Conservation (phyloP, 1,284 basidiomycete species). For the Puccinia polysora region DNA sequence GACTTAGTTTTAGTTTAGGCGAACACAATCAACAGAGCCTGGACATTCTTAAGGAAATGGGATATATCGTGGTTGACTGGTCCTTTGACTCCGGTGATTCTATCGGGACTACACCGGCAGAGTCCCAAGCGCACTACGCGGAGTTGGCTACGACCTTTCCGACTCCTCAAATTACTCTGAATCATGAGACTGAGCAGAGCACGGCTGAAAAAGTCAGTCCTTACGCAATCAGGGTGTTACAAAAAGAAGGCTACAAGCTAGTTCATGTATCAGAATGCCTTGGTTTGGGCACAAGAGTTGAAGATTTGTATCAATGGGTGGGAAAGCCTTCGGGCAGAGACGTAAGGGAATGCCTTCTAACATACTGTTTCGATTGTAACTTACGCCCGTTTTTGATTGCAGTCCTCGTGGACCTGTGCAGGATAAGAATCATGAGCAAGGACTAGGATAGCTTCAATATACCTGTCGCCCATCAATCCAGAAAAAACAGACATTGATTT, state of each 20-base stretch:
- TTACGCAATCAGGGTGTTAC: conserved; percentile 13
- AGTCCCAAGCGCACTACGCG: conserved; percentile 7
- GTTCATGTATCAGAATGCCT: conserved; percentile 36
- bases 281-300: conserved; percentile 1
- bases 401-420: no score
- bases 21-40: conserved; percentile 16
- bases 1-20: background rate
- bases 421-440: no score
- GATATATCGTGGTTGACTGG: conserved; percentile 39
- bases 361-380: no score
- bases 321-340: conserved; percentile 33
- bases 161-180: conserved; percentile 19
- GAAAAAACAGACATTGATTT: no score
- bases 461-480: no score
- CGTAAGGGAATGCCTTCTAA: conserved; percentile 30
- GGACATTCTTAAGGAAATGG: conserved; percentile 11
- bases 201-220: conserved; percentile 27
- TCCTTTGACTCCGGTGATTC: conserved; percentile 36
- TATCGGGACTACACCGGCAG: background rate
- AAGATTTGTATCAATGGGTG: conserved; percentile 32
- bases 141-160: conserved; percentile 14
- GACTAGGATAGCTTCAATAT: no score
- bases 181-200: conserved; percentile 25
- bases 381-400: no score
- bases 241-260: conserved; percentile 28